A percentile compares a stretch with the other conserved stretches of the same genome.
phyloP scores from a whole-genome alignment of 495 filamentous ascomycete species.

The Neurospora sp. region DNA sequence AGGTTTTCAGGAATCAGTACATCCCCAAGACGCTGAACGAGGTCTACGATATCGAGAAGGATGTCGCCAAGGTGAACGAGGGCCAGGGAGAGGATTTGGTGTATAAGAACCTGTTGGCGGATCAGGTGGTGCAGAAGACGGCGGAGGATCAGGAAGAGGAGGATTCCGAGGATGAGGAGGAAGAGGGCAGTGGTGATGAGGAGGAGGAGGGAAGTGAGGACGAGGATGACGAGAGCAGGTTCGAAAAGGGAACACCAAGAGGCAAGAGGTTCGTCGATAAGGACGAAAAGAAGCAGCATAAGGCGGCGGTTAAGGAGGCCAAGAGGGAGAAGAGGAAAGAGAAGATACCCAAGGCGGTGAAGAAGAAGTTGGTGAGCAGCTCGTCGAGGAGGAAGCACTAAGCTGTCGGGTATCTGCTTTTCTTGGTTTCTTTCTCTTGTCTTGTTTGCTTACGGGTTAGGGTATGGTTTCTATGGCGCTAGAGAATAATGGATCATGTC shows the following conservation, averaged over 20 bases:
- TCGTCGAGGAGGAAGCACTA: conserved; percentile 30
- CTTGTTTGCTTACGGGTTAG: not conserved
- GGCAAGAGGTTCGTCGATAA: conserved; percentile 91
- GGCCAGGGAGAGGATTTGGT: conserved; percentile 64
- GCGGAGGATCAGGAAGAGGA: conserved; percentile 30
- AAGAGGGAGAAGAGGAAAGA: conserved; percentile 83
- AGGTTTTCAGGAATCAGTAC: conserved; percentile 90
- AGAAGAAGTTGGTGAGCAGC: conserved; percentile 60
- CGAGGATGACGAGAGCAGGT: conserved; percentile 36
- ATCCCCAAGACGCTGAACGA: conserved; percentile 91
- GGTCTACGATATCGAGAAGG: conserved; percentile 91
- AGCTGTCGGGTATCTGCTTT: not conserved
- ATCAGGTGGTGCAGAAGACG: conserved; percentile 42
- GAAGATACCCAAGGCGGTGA: conserved; percentile 92
- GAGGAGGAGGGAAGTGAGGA: conserved; percentile 8
- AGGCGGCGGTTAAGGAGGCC: conserved; percentile 84
- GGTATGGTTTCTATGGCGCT: not conserved
- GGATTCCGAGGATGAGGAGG: conserved; percentile 31
- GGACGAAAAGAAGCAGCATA: conserved; percentile 78
- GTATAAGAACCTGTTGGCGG: conserved; percentile 70
- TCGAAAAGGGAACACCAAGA: conserved; percentile 58
- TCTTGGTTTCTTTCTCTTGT: not conserved
- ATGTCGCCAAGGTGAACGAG: conserved; percentile 62
- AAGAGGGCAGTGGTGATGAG: conserved; percentile 35
- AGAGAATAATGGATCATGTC: not conserved